phyloP scores from a whole-genome alignment of 2,329 filamentous ascomycete species.

The Calonectria honghensis region DNA sequence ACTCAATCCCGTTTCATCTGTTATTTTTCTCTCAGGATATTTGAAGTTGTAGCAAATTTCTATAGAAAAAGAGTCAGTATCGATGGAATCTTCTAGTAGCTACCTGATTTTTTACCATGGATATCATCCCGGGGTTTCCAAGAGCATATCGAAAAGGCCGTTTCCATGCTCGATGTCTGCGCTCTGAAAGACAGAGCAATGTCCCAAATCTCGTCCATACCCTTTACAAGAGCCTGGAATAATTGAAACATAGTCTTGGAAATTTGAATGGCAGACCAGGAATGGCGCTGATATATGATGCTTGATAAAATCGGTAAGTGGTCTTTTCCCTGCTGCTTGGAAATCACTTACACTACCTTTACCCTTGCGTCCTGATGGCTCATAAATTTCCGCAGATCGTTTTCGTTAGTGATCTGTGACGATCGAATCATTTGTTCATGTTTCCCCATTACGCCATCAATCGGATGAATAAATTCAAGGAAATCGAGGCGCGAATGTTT shows the following conservation, averaged over 20 bases:
- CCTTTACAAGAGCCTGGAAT: background rate
- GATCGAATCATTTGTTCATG: background rate
- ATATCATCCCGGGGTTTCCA: background rate
- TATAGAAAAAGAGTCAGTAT: background rate
- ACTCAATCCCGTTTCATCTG: background rate
- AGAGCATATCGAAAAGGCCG: background rate
- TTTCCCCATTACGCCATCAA: background rate
- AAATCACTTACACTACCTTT: background rate
- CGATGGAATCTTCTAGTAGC: background rate
- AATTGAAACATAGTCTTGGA: background rate
- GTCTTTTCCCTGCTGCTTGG: background rate
- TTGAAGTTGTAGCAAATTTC: background rate
- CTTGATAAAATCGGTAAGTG: background rate
- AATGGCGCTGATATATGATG: background rate
- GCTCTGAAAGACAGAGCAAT: background rate
- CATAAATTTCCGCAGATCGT: background rate
- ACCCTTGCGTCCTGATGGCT: background rate
- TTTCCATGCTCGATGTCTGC: background rate
- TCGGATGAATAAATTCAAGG: background rate
- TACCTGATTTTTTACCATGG: background rate
- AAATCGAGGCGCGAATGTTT: background rate
- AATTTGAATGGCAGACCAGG: background rate
- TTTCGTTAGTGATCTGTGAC: background rate
- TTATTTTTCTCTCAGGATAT: background rate
- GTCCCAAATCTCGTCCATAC: background rate